Conservation (phyloP, 108 stramenopile genomes). For the Skeletonema potamos region DNA sequence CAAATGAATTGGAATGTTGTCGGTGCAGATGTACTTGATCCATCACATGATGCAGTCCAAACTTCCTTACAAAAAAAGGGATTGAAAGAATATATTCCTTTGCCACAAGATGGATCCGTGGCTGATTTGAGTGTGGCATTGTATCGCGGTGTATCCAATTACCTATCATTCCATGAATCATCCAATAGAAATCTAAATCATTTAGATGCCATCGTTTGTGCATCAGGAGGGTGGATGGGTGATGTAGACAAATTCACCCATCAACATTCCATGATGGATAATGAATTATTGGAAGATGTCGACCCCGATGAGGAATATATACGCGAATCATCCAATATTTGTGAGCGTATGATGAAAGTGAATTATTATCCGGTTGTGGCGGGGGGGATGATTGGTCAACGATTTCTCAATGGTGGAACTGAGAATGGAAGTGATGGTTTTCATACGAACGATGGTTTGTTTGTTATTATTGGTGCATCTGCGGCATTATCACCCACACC, state of each 20-base stretch:
- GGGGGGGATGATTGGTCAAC: slow-evolving; percentile 61
- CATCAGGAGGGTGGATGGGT: slow-evolving; percentile 53
- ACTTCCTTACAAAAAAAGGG: neutral
- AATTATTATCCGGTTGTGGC: slow-evolving; percentile 71
- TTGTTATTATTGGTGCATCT: slow-evolving; percentile 27
- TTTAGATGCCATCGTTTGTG: slow-evolving; percentile 73
- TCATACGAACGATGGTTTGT: slow-evolving; percentile 7
- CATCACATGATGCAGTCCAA: slow-evolving; percentile 1
- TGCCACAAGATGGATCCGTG: slow-evolving; percentile 43
- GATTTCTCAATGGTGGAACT: slow-evolving; percentile 50
- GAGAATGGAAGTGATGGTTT: slow-evolving; percentile 6
- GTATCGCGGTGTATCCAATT: slow-evolving; percentile 43
- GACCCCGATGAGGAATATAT: slow-evolving; percentile 25
- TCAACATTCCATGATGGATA: neutral
- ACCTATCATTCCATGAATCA: neutral
- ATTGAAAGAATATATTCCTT: slow-evolving; percentile 45
- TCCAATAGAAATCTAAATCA: neutral
- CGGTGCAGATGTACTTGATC: slow-evolving; percentile 60
- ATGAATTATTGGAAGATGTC: slow-evolving; percentile 1
- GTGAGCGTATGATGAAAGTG: slow-evolving; percentile 48
- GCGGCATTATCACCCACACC: slow-evolving; percentile 65
- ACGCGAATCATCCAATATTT: slow-evolving; percentile 16
- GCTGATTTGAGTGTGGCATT: slow-evolving; percentile 51
- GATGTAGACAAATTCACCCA: slow-evolving; percentile 39
- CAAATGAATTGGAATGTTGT: slow-evolving; percentile 49